Evolutionary conservation across 257 asterid species (phyloP).

Genomic region (Catharanthus roseus): DNA sequence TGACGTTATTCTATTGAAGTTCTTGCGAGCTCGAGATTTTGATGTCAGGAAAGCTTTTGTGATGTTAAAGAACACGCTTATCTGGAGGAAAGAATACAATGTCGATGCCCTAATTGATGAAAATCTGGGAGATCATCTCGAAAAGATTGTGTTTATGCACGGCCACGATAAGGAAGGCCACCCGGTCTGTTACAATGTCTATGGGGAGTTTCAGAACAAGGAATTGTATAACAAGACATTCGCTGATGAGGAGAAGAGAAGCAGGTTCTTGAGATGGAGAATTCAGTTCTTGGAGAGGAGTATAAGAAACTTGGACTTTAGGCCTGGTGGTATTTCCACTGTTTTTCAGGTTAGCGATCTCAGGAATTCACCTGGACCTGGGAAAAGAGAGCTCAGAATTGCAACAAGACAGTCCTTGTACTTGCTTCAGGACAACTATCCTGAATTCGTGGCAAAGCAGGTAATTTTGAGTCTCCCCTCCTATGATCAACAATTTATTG

Average conservation of each 20-base stretch:
- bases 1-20: slow-evolving; percentile 71
- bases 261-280: slow-evolving; percentile 64
- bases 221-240: slow-evolving; percentile 79
- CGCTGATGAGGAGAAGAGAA: slow-evolving; percentile 75
- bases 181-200: slow-evolving; percentile 78
- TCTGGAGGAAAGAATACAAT: slow-evolving; percentile 61
- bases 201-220: slow-evolving; percentile 83
- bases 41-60: slow-evolving; percentile 56
- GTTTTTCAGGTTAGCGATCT: slow-evolving; percentile 82
- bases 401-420: slow-evolving; percentile 82
- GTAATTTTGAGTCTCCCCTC: slow-evolving; percentile 22
- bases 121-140: slow-evolving; percentile 75
- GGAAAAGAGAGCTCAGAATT: slow-evolving; percentile 60
- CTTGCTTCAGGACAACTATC: slow-evolving; percentile 92
- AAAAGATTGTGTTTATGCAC: slow-evolving; percentile 83
- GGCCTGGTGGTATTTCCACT: slow-evolving; percentile 70
- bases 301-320: slow-evolving; percentile 70
- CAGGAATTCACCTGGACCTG: slow-evolving; percentile 83
- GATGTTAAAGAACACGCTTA: slow-evolving; percentile 60
- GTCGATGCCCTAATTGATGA: slow-evolving; percentile 61
- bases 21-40: slow-evolving; percentile 89
- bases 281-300: slow-evolving; percentile 77
- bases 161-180: slow-evolving; percentile 80
- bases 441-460: slow-evolving; percentile 91
- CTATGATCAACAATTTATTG: neutral